Percentiles rank a stretch among this genome's conserved stretches.
These are phyloP conservation scores for Mucuna pruriens DNA, from an alignment of 306 rosid genomes.

Conservation along the genomic window DNA sequence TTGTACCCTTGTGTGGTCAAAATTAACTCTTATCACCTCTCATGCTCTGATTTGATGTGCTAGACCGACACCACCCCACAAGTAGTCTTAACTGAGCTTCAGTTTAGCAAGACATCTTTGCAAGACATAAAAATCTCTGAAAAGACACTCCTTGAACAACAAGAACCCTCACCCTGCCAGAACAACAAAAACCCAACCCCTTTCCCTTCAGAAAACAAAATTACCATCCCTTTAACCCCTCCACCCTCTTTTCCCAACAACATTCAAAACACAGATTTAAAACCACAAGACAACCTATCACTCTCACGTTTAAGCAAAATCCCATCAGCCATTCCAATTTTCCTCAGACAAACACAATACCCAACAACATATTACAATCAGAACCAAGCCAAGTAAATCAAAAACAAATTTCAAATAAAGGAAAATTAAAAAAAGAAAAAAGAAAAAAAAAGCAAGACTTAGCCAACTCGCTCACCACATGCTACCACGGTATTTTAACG, in stretches of 20 bases:
- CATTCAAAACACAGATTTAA: not conserved
- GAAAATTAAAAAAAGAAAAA: not conserved
- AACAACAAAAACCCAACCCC: not conserved
- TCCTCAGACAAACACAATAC: not conserved
- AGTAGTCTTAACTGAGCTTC: slow-evolving; percentile 3
- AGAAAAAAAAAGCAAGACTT: not conserved
- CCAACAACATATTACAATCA: not conserved
- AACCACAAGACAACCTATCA: not conserved
- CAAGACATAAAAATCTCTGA: not conserved
- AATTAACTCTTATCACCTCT: not conserved
- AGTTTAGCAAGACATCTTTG: not conserved
- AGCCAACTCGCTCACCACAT: slow-evolving; percentile 67
- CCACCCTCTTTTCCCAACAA: not conserved
- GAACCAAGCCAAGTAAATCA: not conserved
- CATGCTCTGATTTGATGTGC: not conserved
- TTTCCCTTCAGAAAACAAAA: not conserved
- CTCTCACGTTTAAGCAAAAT: not conserved
- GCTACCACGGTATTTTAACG: slow-evolving; percentile 86
- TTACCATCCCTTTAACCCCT: not conserved
- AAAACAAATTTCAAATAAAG: not conserved
- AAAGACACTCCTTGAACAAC: not conserved
- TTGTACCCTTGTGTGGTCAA: slow-evolving; percentile 17
- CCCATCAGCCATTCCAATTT: not conserved
- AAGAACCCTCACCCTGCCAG: not conserved
- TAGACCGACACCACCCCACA: slow-evolving; percentile 11